Conservation (phyloP, 495 filamentous ascomycete species). For the Penicillium bialowiezense region DNA sequence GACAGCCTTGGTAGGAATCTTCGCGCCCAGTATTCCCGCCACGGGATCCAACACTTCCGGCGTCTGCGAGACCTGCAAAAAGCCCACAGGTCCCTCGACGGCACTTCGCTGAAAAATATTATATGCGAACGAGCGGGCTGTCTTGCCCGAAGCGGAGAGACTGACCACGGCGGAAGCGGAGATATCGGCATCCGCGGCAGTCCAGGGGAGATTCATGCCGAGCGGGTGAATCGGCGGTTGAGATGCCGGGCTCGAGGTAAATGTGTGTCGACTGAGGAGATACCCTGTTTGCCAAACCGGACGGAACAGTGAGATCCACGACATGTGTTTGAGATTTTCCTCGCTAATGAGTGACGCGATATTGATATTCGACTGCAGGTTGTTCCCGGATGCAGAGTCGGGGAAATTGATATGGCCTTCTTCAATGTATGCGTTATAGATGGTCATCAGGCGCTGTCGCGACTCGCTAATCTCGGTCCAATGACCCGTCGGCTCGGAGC, state of each 20-base stretch:
- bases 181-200: slow-evolving; percentile 43
- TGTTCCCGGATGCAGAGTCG: neutral
- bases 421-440: slow-evolving; percentile 52
- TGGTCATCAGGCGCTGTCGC: slow-evolving; percentile 39
- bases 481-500: slow-evolving; percentile 20
- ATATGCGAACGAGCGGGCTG: slow-evolving; percentile 41
- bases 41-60: slow-evolving; percentile 28
- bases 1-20: slow-evolving; percentile 17
- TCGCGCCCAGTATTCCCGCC: neutral
- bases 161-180: slow-evolving; percentile 34
- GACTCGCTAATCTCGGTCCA: slow-evolving; percentile 42
- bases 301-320: slow-evolving; percentile 43
- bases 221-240: slow-evolving; percentile 35
- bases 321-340: slow-evolving; percentile 17
- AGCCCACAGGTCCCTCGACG: slow-evolving; percentile 16
- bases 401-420: too few species aligned
- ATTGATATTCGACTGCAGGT: slow-evolving; percentile 6
- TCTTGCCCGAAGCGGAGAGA: slow-evolving; percentile 50
- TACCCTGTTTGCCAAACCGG: slow-evolving; percentile 40
- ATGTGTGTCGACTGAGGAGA: slow-evolving; percentile 46
- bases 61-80: slow-evolving; percentile 21
- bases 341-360: neutral
- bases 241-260: slow-evolving; percentile 24
- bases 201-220: slow-evolving; percentile 30
- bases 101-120: slow-evolving; percentile 14